Base-by-base conservation (phyloP, 768 basidiomycete genomes). In the Hygrophoropsis aurantiaca region DNA sequence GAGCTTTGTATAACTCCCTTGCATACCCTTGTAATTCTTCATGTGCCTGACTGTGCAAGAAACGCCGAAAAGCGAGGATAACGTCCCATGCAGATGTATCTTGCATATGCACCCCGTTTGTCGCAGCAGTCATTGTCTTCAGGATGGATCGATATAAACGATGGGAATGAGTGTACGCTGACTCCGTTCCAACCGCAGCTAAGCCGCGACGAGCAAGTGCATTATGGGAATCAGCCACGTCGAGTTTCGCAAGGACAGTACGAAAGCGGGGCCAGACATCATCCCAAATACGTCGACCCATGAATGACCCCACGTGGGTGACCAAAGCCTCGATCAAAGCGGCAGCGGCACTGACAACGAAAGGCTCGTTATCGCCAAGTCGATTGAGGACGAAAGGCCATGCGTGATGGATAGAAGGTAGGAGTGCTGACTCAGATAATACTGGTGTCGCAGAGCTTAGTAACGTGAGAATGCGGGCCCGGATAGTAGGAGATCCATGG, bases 371-470 rank as follows among this genome's bases (percentile, higher is more conserved):
- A 58, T 93, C 90, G 11, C 65, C 61, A 11, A 98, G 73, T 7
- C 95, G 79, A 55, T 92, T 92, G 46, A 98, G 68, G 55, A 99
- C 81, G 64, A 86, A 90, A n/a, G 92, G 91, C 97, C 97, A 99
- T 2, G 90, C 87, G 18, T 79, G 78, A 65, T 98, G 90, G 27
- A 97, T 79, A 4, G 87, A 77, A 2, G 93, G 89, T 33, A 98
- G 77, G 15, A 97, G 77, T 13, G 86, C 81, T 11, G 84, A 80
- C 57, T 85, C 85, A 0, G 77, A 78, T 18, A 84, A 72, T 5
- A 94, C 82, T 0, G 87, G 79, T 3, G 90, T 80, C 2, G 94
- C 83, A 1, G 82, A 79, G 11, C 79, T 70, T 33, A 99, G 71
- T 11, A 99, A 74, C 2, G 74, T 68, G 41, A 98, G 74, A 38